A percentile compares a stretch with the other conserved stretches of the same genome.
Conservation (phyloP, 495 filamentous ascomycete genomes). For the Evansstolkia leycettana region DNA sequence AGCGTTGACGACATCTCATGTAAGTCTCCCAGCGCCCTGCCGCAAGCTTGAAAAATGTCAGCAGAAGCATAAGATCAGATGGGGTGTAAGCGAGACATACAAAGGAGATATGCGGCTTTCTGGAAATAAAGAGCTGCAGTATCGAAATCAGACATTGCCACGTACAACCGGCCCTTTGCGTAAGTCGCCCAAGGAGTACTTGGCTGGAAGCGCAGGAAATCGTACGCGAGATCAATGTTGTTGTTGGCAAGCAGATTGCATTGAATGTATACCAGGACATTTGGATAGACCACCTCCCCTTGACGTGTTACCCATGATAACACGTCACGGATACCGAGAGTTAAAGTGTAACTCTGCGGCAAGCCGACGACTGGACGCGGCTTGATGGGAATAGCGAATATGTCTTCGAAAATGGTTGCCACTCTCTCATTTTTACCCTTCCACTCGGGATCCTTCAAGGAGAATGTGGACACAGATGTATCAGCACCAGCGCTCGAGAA, state of each 20-base stretch:
- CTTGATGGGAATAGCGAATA: slow-evolving; percentile 36
- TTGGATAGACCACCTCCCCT: slow-evolving; percentile 29
- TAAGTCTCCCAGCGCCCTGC: slow-evolving; percentile 33
- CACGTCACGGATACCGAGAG: slow-evolving; percentile 35
- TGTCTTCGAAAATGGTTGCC: slow-evolving; percentile 34
- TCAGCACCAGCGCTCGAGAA: slow-evolving; percentile 9
- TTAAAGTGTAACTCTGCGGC: slow-evolving; percentile 35
- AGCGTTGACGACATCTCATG: slow-evolving; percentile 45
- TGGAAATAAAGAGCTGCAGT: slow-evolving; percentile 67
- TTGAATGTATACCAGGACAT: slow-evolving; percentile 46
- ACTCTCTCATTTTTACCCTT: slow-evolving; percentile 15
- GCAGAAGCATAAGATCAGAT: neutral
- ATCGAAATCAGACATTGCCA: slow-evolving; percentile 58
- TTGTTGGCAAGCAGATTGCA: slow-evolving; percentile 58
- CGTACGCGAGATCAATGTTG: slow-evolving; percentile 59
- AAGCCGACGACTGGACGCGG: slow-evolving; percentile 28
- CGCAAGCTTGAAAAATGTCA: slow-evolving; percentile 19
- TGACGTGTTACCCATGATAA: slow-evolving; percentile 36
- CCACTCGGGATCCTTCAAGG: slow-evolving; percentile 15
- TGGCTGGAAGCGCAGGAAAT: slow-evolving; percentile 60
- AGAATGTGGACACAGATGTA: slow-evolving; percentile 10
- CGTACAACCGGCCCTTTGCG: slow-evolving; percentile 67
- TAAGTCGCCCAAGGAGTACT: slow-evolving; percentile 67
- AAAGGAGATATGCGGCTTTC: slow-evolving; percentile 69
- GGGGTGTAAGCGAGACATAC: slow-evolving; percentile 35